phyloP scores from a whole-genome alignment of 805 yeast species.

The Wickerhamomyces strasburgensis region DNA sequence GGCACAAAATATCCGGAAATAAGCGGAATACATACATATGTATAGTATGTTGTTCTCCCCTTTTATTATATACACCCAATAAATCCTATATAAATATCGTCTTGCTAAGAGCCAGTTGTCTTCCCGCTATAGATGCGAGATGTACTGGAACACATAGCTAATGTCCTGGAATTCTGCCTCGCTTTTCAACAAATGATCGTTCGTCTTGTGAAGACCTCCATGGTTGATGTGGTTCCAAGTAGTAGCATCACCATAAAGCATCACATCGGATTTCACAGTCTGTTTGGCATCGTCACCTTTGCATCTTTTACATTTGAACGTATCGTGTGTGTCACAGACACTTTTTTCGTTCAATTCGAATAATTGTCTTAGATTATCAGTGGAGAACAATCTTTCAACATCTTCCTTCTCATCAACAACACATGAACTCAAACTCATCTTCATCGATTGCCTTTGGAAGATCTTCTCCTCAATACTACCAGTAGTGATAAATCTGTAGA shows the following conservation, averaged over 20 bases:
- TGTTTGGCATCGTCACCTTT: constrained; percentile 47
- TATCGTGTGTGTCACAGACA: constrained; percentile 85
- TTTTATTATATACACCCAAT: no score
- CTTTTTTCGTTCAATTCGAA: constrained; percentile 68
- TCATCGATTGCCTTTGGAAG: constrained; percentile 93
- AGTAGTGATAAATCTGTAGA: constrained; percentile 87
- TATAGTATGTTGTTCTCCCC: no score
- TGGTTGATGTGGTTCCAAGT: constrained; percentile 91
- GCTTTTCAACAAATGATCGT: constrained; percentile 72
- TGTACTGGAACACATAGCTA: constrained; percentile 86
- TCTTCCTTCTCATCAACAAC: constrained; percentile 96
- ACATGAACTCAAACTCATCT: constrained; percentile 85
- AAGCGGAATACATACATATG: no score
- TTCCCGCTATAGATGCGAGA: constrained; percentile 53
- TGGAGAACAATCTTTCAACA: constrained; percentile 85
- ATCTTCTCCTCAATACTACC: constrained; percentile 97
- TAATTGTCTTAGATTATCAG: constrained; percentile 71
- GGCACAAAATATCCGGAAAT: no score
- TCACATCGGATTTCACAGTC: constrained; percentile 61
- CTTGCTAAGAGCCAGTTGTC: no score
- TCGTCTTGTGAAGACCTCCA: constrained; percentile 54
- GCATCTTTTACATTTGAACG: constrained; percentile 86
- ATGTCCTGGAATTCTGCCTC: constrained; percentile 68
- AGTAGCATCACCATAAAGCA: constrained; percentile 96
- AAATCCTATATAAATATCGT: no score